A percentile compares a stretch with the other conserved stretches of the same genome.
phyloP scores from a whole-genome alignment of 1,284 basidiomycete species.

The Cutaneotrichosporon daszewskae region DNA sequence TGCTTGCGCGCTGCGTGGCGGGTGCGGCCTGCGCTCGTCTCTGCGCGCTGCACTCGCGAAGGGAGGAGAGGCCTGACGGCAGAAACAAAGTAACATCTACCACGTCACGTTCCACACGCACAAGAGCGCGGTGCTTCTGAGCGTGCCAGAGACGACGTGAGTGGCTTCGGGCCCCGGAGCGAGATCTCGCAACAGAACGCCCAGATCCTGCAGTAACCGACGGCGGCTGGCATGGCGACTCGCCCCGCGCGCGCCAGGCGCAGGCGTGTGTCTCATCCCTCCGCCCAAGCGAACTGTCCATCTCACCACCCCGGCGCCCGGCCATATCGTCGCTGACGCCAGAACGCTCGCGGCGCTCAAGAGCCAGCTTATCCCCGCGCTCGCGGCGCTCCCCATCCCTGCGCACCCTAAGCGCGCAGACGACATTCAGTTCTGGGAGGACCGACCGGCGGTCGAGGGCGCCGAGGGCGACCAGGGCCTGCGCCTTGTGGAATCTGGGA shows the following conservation, averaged over 20 bases:
- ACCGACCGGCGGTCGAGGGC: constrained; percentile 23
- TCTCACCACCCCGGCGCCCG: background rate
- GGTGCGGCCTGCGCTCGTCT: too few species aligned
- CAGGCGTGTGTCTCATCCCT: too few species aligned
- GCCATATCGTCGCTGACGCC: constrained; percentile 1
- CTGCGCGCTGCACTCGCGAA: background rate
- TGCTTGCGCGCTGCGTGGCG: too few species aligned
- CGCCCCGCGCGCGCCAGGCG: too few species aligned
- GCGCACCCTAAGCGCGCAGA: constrained; percentile 12
- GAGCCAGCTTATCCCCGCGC: constrained; percentile 21
- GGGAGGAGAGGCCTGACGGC: constrained; percentile 1
- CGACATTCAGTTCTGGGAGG: constrained; percentile 36
- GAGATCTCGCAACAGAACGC: background rate
- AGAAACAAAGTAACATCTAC: constrained; percentile 10
- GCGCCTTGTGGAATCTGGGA: constrained; percentile 8
- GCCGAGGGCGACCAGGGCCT: constrained; percentile 9
- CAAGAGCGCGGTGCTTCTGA: constrained; percentile 33
- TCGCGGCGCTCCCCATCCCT: constrained; percentile 18
- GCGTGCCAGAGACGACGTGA: constrained; percentile 34
- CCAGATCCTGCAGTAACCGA: too few species aligned
- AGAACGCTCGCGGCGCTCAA: constrained; percentile 13
- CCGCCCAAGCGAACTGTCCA: too few species aligned
- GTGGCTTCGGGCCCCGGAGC: constrained; percentile 1
- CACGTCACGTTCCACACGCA: constrained; percentile 41
- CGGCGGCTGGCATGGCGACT: too few species aligned